phyloP scores from a whole-genome alignment of 2,329 filamentous ascomycete species.

The Pyrenophora teres region DNA sequence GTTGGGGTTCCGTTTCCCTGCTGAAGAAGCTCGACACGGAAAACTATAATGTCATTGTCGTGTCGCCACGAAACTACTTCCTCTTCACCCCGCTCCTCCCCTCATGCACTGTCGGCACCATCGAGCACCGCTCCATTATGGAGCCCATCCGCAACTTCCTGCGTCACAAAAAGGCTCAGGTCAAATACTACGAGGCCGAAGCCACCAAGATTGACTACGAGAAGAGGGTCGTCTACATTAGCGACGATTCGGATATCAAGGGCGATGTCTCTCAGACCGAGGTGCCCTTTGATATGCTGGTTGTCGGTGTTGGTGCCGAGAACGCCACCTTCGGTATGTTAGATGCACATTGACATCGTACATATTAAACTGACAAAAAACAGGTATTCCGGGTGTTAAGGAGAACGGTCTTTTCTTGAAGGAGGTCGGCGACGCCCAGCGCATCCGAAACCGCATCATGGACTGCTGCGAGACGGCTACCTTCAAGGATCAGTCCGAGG shows the following conservation, averaged over 20 bases:
- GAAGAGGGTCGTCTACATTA: slow-evolving; percentile 84
- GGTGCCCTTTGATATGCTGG: slow-evolving; percentile 97
- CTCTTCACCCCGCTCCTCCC: slow-evolving; percentile 97
- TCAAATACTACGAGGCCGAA: slow-evolving; percentile 98
- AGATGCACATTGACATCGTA: neutral
- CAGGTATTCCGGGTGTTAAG: slow-evolving; percentile 84
- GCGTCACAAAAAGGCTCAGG: slow-evolving; percentile 88
- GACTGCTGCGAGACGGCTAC: slow-evolving; percentile 98
- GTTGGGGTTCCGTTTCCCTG: slow-evolving; percentile 94
- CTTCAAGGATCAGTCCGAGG: slow-evolving; percentile 90
- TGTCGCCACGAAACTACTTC: slow-evolving; percentile 99
- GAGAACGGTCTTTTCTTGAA: slow-evolving; percentile 98
- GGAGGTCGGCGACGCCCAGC: slow-evolving; percentile 94
- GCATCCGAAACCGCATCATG: slow-evolving; percentile 98
- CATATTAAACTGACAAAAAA: slow-evolving; percentile 19
- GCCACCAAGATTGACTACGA: slow-evolving; percentile 93
- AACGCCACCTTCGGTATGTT: slow-evolving; percentile 89
- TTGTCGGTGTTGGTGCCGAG: slow-evolving; percentile 95
- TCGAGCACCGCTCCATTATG: slow-evolving; percentile 99
- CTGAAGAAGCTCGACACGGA: slow-evolving; percentile 98
- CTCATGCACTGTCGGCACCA: slow-evolving; percentile 94
- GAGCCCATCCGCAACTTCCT: slow-evolving; percentile 96
- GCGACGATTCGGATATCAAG: slow-evolving; percentile 91
- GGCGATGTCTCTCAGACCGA: slow-evolving; percentile 81
- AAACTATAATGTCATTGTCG: slow-evolving; percentile 98